A percentile compares a stretch with the other conserved stretches of the same genome.
phyloP scores from a whole-genome alignment of 805 yeast species.

The Cyberlindnera americana region DNA sequence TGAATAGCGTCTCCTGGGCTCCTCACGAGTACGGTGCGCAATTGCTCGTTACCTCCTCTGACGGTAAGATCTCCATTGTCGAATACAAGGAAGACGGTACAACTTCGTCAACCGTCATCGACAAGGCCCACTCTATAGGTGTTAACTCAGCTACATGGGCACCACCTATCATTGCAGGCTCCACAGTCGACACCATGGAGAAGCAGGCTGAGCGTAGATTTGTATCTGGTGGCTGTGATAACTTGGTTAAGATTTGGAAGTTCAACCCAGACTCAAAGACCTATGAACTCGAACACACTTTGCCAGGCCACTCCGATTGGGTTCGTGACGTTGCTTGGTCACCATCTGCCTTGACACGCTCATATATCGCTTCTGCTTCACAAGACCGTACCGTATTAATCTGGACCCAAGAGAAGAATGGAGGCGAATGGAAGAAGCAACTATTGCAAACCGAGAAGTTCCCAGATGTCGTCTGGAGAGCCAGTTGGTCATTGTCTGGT shows the following conservation, averaged over 20 bases:
- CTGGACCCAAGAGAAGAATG: constrained; percentile 80
- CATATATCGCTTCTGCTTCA: constrained; percentile 94
- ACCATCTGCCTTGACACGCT: constrained; percentile 79
- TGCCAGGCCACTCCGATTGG: constrained; percentile 96
- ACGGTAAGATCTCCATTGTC: constrained; percentile 86
- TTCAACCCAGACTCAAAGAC: constrained; percentile 51
- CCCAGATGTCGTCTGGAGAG: constrained; percentile 98
- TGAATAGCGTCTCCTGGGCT: constrained; percentile 94
- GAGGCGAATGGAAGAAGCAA: constrained; percentile 77
- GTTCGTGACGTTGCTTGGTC: constrained; percentile 99
- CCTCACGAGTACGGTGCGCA: constrained; percentile 96
- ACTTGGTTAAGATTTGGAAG: constrained; percentile 88
- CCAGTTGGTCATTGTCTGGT: constrained; percentile 95
- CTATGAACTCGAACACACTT: constrained; percentile 68
- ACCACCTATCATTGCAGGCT: constrained; percentile 43
- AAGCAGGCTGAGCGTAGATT: constrained; percentile 60
- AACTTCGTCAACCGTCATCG: constrained; percentile 48
- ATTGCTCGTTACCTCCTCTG: constrained; percentile 85
- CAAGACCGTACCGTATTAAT: constrained; percentile 93
- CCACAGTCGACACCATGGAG: constrained; percentile 31
- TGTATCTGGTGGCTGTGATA: constrained; percentile 94
- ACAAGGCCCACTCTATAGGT: constrained; percentile 85
- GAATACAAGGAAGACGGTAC: constrained; percentile 91
- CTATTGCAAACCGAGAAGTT: constrained; percentile 73
- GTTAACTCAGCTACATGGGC: constrained; percentile 97